Conservation (phyloP, 768 basidiomycete species). For the Leccinum rimulosum region DNA sequence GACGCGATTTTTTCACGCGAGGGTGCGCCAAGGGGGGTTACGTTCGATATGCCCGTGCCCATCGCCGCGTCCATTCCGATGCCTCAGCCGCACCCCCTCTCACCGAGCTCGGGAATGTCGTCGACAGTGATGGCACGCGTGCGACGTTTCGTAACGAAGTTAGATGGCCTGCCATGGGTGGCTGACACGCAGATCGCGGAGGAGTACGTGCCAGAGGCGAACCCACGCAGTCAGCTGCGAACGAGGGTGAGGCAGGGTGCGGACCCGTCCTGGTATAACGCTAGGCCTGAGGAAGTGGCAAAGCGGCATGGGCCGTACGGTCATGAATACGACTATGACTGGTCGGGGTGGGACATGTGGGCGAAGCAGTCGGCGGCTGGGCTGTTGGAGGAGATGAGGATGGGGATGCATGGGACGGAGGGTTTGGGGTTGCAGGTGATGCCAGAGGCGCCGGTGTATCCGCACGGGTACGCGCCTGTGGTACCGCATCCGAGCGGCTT, state of each 20-base stretch:
- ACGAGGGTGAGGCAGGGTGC: slow-evolving; percentile 9
- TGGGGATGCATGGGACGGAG: background rate
- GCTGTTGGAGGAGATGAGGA: slow-evolving; percentile 5
- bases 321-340: background rate
- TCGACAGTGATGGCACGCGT: slow-evolving; percentile 36
- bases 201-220: slow-evolving; percentile 41
- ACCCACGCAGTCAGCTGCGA: slow-evolving; percentile 18
- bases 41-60: slow-evolving; percentile 3
- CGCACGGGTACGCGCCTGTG: slow-evolving; percentile 20
- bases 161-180: slow-evolving; percentile 46
- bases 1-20: background rate
- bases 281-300: slow-evolving; percentile 5
- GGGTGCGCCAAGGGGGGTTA: background rate
- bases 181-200: slow-evolving; percentile 39
- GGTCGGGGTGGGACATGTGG: slow-evolving; percentile 25
- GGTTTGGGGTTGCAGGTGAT: background rate
- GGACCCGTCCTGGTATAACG: slow-evolving; percentile 32
- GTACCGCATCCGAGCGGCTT: background rate
- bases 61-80: background rate
- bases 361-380: slow-evolving; percentile 22
- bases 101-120: background rate
- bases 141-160: slow-evolving; percentile 31
- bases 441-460: slow-evolving; percentile 12
- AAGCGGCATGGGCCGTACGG: background rate
- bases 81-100: background rate